A percentile compares a stretch with the other conserved stretches of the same genome.
phyloP scores from a whole-genome alignment of 306 rosid species.

The Echinosophora koreensis region DNA sequence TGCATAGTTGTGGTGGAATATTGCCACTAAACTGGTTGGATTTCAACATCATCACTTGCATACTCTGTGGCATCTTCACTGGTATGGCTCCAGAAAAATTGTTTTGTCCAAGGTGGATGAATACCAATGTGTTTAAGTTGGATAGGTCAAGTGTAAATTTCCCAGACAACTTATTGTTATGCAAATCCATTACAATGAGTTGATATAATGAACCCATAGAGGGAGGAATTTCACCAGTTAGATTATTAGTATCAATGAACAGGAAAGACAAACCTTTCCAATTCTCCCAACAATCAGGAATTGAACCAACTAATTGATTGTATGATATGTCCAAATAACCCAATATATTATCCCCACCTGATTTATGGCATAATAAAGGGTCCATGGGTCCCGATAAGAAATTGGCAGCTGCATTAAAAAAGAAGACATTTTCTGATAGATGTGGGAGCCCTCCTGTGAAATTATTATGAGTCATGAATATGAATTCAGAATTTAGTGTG shows the following conservation, averaged over 20 bases:
- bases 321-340: conserved; percentile 31
- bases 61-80: neutral
- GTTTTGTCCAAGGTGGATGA: conserved; percentile 34
- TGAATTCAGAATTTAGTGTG: neutral
- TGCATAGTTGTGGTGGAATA: conserved; percentile 5
- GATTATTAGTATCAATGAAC: neutral
- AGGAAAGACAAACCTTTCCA: accelerated
- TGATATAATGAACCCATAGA: conserved; percentile 31
- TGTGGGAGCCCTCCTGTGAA: conserved; percentile 35
- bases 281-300: conserved; percentile 22
- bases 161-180: conserved; percentile 35
- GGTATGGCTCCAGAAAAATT: conserved; percentile 44
- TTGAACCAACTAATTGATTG: conserved; percentile 32
- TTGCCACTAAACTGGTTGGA: conserved; percentile 15
- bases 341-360: conserved; percentile 16
- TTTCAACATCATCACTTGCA: conserved; percentile 20
- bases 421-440: neutral
- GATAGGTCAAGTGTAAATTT: conserved; percentile 1
- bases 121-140: accelerated
- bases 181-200: conserved; percentile 7
- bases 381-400: conserved; percentile 9
- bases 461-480: conserved; percentile 34
- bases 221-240: conserved; percentile 27
- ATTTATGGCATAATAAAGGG: conserved; percentile 35
- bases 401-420: neutral